phyloP scores from a whole-genome alignment of 2,329 filamentous ascomycete genomes.

The Dothideomycetidae sp. region DNA sequence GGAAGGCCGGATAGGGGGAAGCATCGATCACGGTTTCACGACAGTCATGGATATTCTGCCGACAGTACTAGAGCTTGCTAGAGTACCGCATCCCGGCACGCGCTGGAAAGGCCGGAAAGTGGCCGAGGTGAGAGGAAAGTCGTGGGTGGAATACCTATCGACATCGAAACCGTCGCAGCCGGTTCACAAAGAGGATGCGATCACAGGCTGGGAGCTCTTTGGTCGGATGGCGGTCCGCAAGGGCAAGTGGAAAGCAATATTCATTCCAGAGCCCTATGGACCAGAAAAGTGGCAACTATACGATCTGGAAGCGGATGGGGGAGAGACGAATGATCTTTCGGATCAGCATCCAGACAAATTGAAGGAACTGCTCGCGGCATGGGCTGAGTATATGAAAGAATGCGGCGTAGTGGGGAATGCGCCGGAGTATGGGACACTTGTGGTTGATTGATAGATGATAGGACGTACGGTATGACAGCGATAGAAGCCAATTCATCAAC shows the following conservation, averaged over 20 bases:
- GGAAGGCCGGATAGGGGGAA: slow-evolving; percentile 7
- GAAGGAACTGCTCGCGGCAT: slow-evolving; percentile 17
- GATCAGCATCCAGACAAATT: slow-evolving; percentile 17
- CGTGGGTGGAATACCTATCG: slow-evolving; percentile 19
- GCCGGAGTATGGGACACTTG: slow-evolving; percentile 13
- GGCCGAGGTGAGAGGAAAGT: slow-evolving; percentile 21
- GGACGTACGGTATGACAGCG: too few relatives aligned
- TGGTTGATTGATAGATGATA: slow-evolving; percentile 15
- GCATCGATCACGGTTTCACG: slow-evolving; percentile 21
- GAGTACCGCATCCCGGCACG: slow-evolving; percentile 20
- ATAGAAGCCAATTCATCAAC: too few relatives aligned
- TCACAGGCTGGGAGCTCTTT: slow-evolving; percentile 24
- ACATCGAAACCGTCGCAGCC: background rate
- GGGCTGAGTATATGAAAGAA: slow-evolving; percentile 20
- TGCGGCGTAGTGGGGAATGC: slow-evolving; percentile 18
- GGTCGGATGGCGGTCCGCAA: slow-evolving; percentile 23
- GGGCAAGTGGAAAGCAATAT: slow-evolving; percentile 24
- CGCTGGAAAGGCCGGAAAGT: slow-evolving; percentile 20
- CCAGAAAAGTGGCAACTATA: slow-evolving; percentile 24
- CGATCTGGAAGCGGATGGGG: slow-evolving; percentile 21
- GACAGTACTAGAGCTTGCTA: slow-evolving; percentile 25
- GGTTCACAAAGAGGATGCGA: slow-evolving; percentile 18
- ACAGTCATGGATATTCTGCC: slow-evolving; percentile 27
- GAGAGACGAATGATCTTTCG: slow-evolving; percentile 22
- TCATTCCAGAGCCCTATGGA: slow-evolving; percentile 19